Evolutionary conservation across 176 grass and related monocot species (phyloP), one percentile per base, ranked within the genome.

Genomic region (Ananas comosus): DNA sequence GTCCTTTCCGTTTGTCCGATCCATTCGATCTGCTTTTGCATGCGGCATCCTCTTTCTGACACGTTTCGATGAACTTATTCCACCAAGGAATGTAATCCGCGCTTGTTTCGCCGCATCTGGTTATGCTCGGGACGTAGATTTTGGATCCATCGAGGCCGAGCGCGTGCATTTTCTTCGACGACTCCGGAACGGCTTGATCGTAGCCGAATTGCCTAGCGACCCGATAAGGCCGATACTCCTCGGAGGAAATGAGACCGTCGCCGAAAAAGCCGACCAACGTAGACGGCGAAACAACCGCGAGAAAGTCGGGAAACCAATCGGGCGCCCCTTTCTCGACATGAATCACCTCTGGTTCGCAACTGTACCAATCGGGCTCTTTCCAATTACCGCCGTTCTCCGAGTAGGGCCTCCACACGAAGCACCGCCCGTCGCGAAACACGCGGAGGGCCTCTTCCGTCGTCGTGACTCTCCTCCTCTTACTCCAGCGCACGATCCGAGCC

Each of bases 161-260:
- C 17, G 25, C 69, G 71, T 63, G 13, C 22, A 27, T 64, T 18
- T 10, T 59, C 54, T 59, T 59, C 70, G 49, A n/a, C 51, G 65
- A 50, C 28, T 77, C 3, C n/a, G 83, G 83, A 27, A 51, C 66
- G 19, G 68, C 73, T 69, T 90, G 83, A 75, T 90, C 83, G 75
- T 86, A 90, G 28, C 87, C 87, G 75, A 90, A 80, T 63, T 90
- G 87, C 57, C 82, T 85, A 3, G 76, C 82, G 50, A 80, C 76
- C 64, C 84, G 51, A 47, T 89, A 82, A 3, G 87, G 87, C 75
- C 79, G 81, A 54, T 85, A 89, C 56, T 72, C 65, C 25, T 64
- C 65, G 2, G 58, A 82, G 69, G 4, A 73, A 61, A 33, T 50
- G 10, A 25, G 59, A 58, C 11, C 63, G 85, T 85, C 72, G 61